A percentile compares a stretch with the other conserved stretches of the same genome.
These are phyloP conservation scores for Zychaea mexicana DNA, from an alignment of 371 early-diverging fungal genomes.

Conservation along the genomic window DNA sequence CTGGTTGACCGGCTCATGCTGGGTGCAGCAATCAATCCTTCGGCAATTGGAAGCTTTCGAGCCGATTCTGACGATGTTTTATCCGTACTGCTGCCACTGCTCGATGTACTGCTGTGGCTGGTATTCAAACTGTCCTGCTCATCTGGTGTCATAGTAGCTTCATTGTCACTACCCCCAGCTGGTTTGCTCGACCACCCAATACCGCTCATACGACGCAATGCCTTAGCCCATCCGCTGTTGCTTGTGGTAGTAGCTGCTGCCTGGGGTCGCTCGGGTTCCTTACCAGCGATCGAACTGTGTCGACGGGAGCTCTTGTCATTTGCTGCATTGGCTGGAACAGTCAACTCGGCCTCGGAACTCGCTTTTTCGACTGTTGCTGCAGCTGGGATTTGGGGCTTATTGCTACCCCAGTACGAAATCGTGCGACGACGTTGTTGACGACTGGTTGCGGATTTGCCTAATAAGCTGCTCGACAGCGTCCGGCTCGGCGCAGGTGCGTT, in stretches of 20 bases:
- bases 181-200: slow-evolving; percentile 39
- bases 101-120: neutral
- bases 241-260: slow-evolving; percentile 12
- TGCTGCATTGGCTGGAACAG: neutral
- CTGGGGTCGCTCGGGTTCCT: slow-evolving; percentile 11
- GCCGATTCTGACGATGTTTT: slow-evolving; percentile 16
- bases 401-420: slow-evolving; percentile 49
- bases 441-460: slow-evolving; percentile 17
- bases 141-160: neutral
- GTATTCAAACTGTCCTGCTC: slow-evolving; percentile 4
- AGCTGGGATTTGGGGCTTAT: slow-evolving; percentile 2
- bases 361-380: slow-evolving; percentile 11
- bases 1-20: slow-evolving; percentile 29
- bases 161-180: slow-evolving; percentile 7
- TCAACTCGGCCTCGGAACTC: neutral
- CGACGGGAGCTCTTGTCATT: slow-evolving; percentile 16
- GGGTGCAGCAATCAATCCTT: slow-evolving; percentile 19
- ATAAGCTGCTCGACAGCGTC: slow-evolving; percentile 30
- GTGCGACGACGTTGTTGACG: slow-evolving; percentile 47
- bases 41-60: slow-evolving; percentile 9
- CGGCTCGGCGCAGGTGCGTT: slow-evolving; percentile 34
- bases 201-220: slow-evolving; percentile 47
- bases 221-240: slow-evolving; percentile 48
- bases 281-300: slow-evolving; percentile 15
- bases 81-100: slow-evolving; percentile 5